Evolutionary conservation across 2,329 filamentous ascomycete genomes (phyloP).

Genomic region (Cercospora sp.): DNA sequence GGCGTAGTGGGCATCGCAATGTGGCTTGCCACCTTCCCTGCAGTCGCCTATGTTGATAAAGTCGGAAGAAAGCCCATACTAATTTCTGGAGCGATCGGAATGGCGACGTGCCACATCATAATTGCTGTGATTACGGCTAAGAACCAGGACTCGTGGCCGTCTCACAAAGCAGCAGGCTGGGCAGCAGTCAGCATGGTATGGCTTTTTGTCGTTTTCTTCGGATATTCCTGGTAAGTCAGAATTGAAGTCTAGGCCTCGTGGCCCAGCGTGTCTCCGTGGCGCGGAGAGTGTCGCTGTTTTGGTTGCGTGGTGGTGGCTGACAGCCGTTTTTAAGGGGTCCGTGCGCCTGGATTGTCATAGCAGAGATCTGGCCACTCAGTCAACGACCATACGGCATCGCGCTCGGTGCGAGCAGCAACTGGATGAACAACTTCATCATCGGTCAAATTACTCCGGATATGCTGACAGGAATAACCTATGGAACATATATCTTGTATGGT

Average conservation of each 20-base stretch:
- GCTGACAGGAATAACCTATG: slow-evolving; percentile 64
- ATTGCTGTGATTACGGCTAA: slow-evolving; percentile 62
- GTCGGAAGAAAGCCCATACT: slow-evolving; percentile 47
- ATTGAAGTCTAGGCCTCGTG: background rate
- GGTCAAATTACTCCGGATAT: slow-evolving; percentile 67
- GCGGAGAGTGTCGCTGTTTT: background rate
- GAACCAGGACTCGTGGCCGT: slow-evolving; percentile 59
- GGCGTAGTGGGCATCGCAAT: slow-evolving; percentile 71
- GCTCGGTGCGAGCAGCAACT: slow-evolving; percentile 57
- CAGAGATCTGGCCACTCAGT: slow-evolving; percentile 72
- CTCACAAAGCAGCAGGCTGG: slow-evolving; percentile 66
- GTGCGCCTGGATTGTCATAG: slow-evolving; percentile 67
- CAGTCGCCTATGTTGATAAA: slow-evolving; percentile 64
- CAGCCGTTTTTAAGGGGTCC: slow-evolving; percentile 59
- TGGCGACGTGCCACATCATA: slow-evolving; percentile 53
- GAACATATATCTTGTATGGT: slow-evolving; percentile 72
- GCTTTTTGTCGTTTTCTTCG: slow-evolving; percentile 74
- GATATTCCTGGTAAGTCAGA: slow-evolving; percentile 50
- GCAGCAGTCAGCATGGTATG: slow-evolving; percentile 68
- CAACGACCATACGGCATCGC: slow-evolving; percentile 70
- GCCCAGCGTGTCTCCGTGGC: background rate
- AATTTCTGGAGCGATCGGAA: slow-evolving; percentile 39
- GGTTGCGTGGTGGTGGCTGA: background rate
- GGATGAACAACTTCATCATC: slow-evolving; percentile 60
- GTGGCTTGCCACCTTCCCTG: slow-evolving; percentile 67